Evolutionary conservation across 2,329 filamentous ascomycete genomes (phyloP), one percentile per base, ranked within the genome.

Genomic region (Aspergillus oerlinghausenensis): DNA sequence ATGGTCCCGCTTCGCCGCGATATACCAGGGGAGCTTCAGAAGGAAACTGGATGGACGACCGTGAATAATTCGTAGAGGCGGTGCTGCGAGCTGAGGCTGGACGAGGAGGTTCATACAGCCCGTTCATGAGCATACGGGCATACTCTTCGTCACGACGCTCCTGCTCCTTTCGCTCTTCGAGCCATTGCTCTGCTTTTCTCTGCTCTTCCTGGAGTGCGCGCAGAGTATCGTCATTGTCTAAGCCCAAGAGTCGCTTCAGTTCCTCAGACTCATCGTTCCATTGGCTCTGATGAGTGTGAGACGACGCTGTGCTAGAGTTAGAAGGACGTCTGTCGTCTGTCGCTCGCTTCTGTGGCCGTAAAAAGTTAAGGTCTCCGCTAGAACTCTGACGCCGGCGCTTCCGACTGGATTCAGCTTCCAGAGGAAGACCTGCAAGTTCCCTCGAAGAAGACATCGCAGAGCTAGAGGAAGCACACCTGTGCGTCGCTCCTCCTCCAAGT

Each of bases 81-180:
- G 48, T 47, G 29, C 43, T 56, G 40, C 14, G 55, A 43, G 56
- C 29, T 19, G 57, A 60, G 19, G 54, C 54, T 9, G 62, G 50
- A 29, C 52, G 50, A 25, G 58, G 42, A 8, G 58, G 45, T 14
- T 65, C 60, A 55, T 63, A 51, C 59, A 65, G 65, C 50, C 64
- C 61, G 28, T 72, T 66, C 59, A 75, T 70, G 11, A 78, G 63
- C 26, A 58, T 67, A 49, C 71, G 70, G 35, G 76, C 75, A 55
- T 73, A 63, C 58, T 72, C 71, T n/a, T 61, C 73, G 55, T 77
- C 75, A 35, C 62, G 66, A 21, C 67, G 70, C 55, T 73, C 71
- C 60, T 73, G 70, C 52, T 70, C 67, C 47, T 61, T 65, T 19
- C 67, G 66, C 38, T 67, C 56, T 53, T 67, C 50, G 11, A 73